These are phyloP conservation scores for Pestalotiopsis sp. DNA, from an alignment of 2,329 filamentous ascomycete genomes.

Conservation along the genomic window DNA sequence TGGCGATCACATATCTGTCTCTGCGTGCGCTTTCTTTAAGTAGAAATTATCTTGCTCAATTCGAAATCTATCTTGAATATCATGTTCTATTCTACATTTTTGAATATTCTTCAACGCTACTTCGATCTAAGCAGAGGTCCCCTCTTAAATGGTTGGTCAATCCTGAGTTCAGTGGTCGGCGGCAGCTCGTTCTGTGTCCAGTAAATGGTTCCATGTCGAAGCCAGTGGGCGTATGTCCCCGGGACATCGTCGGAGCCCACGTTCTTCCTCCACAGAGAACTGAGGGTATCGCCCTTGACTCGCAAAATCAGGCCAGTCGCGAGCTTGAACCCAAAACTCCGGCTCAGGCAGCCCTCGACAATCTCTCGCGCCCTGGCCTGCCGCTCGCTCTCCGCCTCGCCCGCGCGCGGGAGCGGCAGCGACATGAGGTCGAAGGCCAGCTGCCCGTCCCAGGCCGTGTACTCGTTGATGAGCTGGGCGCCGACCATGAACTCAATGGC, in stretches of 20 bases:
- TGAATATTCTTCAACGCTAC: background rate
- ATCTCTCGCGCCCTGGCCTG: conserved; percentile 52
- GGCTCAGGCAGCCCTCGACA: conserved; percentile 50
- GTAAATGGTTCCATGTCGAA: conserved; percentile 51
- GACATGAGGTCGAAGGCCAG: conserved; percentile 54
- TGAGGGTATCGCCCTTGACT: conserved; percentile 51
- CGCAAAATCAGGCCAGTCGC: conserved; percentile 56
- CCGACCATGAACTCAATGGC: conserved; percentile 52
- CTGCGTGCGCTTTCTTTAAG: too few relatives aligned
- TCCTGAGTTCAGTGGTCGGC: conserved; percentile 32
- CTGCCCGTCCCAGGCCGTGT: conserved; percentile 53
- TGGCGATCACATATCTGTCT: too few relatives aligned
- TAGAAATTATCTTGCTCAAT: too few relatives aligned
- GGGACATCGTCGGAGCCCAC: conserved; percentile 48
- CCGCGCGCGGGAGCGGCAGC: conserved; percentile 37
- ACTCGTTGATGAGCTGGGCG: conserved; percentile 54
- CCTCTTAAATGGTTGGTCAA: conserved; percentile 39
- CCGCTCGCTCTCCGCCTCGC: conserved; percentile 43
- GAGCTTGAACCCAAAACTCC: conserved; percentile 58
- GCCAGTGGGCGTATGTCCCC: conserved; percentile 57
- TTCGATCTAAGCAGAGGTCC: conserved; percentile 33
- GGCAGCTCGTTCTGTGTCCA: conserved; percentile 48
- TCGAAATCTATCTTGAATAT: background rate
- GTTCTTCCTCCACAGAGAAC: conserved; percentile 55
- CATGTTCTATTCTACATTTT: background rate